Conservation (phyloP, 768 basidiomycete genomes). For the Boletus rufocinnamomeus region DNA sequence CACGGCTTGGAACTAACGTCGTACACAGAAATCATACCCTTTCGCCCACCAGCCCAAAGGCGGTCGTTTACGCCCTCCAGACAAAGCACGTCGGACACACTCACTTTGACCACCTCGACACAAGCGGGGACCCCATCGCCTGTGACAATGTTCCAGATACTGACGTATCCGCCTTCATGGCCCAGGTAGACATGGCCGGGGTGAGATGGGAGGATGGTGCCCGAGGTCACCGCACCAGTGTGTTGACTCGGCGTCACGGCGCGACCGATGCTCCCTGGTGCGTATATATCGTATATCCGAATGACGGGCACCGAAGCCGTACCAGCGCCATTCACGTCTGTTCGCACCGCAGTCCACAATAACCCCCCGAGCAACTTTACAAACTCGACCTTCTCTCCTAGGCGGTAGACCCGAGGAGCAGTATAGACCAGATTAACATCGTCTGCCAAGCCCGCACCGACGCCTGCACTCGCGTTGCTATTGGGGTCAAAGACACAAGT, state of each 20-base stretch:
- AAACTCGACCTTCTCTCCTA: constrained; percentile 83
- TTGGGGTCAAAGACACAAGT: constrained; percentile 68
- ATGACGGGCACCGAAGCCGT: constrained; percentile 65
- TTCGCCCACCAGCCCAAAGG: constrained; percentile 87
- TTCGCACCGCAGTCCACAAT: constrained; percentile 79
- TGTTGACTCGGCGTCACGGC: constrained; percentile 64
- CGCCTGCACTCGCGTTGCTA: constrained; percentile 12
- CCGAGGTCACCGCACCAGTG: constrained; percentile 81
- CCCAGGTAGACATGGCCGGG: constrained; percentile 76
- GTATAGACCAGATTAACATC: constrained; percentile 51
- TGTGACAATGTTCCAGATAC: constrained; percentile 69
- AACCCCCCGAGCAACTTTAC: constrained; percentile 70
- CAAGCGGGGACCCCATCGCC: constrained; percentile 63
- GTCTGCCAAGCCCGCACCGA: constrained; percentile 29
- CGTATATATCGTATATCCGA: constrained; percentile 77
- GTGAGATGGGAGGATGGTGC: constrained; percentile 69
- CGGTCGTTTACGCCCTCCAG: constrained; percentile 82
- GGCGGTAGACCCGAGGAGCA: constrained; percentile 59
- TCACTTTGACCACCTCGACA: constrained; percentile 76
- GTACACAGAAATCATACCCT: constrained; percentile 80
- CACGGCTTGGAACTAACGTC: constrained; percentile 76
- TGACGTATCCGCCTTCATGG: constrained; percentile 89
- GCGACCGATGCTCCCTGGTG: constrained; percentile 54
- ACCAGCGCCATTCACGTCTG: constrained; percentile 46
- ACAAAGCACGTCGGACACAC: constrained; percentile 76